Percentiles rank a stretch among this genome's conserved stretches.
These are phyloP conservation scores for Arachis stenosperma DNA, from an alignment of 306 rosid genomes.

Conservation along the genomic window DNA sequence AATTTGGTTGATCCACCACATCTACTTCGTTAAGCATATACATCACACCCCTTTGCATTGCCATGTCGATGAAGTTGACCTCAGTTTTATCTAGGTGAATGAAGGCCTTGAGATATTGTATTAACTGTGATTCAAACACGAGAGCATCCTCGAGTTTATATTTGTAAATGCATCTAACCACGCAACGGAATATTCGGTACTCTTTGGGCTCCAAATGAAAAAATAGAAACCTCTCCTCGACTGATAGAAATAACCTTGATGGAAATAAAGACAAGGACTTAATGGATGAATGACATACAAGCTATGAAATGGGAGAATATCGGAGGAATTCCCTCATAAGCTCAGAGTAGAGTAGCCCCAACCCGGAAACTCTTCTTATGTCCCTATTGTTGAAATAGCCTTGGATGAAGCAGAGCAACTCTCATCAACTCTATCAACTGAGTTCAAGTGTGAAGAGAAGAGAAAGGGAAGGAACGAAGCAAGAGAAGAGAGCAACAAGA, in stretches of 20 bases:
- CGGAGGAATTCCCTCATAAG: too few relatives aligned
- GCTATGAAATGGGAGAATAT: constrained; percentile 17
- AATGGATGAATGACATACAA: constrained; percentile 52
- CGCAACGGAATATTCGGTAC: constrained; percentile 66
- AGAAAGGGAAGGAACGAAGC: too few relatives aligned
- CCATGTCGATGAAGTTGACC: constrained; percentile 56
- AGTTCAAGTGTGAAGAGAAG: too few relatives aligned
- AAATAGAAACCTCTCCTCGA: constrained; percentile 70
- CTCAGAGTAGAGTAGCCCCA: neutral
- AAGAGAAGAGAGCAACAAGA: too few relatives aligned
- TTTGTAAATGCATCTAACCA: constrained; percentile 44
- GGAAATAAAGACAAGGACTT: constrained; percentile 68
- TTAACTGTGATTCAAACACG: too few relatives aligned
- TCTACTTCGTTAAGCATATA: constrained; percentile 4
- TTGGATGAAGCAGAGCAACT: too few relatives aligned
- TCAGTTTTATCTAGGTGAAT: constrained; percentile 44
- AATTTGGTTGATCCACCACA: too few relatives aligned
- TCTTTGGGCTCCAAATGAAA: constrained; percentile 67
- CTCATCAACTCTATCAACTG: too few relatives aligned
- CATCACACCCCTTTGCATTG: constrained; percentile 64
- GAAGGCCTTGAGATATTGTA: neutral
- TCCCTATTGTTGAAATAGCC: too few relatives aligned
- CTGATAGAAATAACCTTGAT: constrained; percentile 70
- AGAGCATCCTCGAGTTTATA: too few relatives aligned
- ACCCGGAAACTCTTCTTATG: constrained; percentile 50